These are phyloP conservation scores for Crassisporium funariophilum DNA, from an alignment of 768 basidiomycete genomes.

Conservation along the genomic window DNA sequence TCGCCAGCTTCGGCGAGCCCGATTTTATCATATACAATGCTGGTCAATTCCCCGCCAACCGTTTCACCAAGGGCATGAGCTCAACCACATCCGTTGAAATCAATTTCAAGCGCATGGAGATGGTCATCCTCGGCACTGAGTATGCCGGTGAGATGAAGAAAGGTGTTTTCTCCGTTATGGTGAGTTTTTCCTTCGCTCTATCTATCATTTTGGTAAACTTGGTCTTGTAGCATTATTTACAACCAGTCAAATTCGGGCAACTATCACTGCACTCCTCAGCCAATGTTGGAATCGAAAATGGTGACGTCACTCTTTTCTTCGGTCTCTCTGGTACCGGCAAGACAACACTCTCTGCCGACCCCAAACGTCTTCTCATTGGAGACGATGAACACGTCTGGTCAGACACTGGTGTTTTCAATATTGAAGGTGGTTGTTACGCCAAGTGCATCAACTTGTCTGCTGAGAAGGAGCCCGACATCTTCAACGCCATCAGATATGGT, in stretches of 20 bases:
- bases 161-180: constrained; percentile 99
- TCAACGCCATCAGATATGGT: constrained; percentile 91
- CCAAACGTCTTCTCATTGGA: constrained; percentile 90
- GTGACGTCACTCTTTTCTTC: constrained; percentile 98
- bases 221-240: constrained; percentile 80
- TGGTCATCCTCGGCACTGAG: constrained; percentile 99
- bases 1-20: constrained; percentile 93
- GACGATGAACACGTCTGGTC: constrained; percentile 99
- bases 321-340: constrained; percentile 98
- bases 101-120: constrained; percentile 99
- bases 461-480: constrained; percentile 99
- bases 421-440: constrained; percentile 99
- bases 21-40: constrained; percentile 99
- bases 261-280: constrained; percentile 97
- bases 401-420: constrained; percentile 98
- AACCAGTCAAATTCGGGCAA: constrained; percentile 98
- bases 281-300: constrained; percentile 87
- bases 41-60: constrained; percentile 99
- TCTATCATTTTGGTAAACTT: constrained; percentile 14
- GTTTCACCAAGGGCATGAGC: constrained; percentile 99
- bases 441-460: constrained; percentile 96
- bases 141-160: constrained; percentile 99
- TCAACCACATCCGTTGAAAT: constrained; percentile 98
- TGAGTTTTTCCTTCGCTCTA: constrained; percentile 26
- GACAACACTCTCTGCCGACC: constrained; percentile 97